These are phyloP conservation scores for Plasmodium falciparum DNA, from an alignment of 169 alveolate species.

Conservation along the genomic window DNA sequence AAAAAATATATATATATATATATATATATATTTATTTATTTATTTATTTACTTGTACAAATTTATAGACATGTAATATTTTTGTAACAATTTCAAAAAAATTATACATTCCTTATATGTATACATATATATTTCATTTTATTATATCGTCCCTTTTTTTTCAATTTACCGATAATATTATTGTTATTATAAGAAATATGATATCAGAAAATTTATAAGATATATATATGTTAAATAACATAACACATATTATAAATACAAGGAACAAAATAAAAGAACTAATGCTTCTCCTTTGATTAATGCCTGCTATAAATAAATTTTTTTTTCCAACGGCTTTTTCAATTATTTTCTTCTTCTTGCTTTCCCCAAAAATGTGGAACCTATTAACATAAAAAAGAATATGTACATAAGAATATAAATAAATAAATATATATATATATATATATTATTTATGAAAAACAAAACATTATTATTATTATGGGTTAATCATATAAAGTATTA, in stretches of 20 bases:
- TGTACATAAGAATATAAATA: conserved; percentile 5
- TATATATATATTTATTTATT: no score
- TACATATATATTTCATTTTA: neutral
- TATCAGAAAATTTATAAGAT: conserved; percentile 36
- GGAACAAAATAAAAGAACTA: conserved; percentile 36
- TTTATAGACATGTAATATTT: neutral
- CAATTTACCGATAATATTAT: conserved; percentile 40
- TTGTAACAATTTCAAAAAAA: neutral
- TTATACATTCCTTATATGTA: neutral
- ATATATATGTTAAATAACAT: conserved; percentile 68
- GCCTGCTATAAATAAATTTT: conserved; percentile 41
- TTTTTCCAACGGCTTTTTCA: conserved; percentile 73
- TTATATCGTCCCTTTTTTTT: neutral
- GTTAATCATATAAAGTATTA: neutral
- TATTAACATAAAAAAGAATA: conserved; percentile 1
- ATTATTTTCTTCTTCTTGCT: conserved; percentile 57
- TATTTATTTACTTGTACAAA: neutral
- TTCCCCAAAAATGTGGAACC: conserved; percentile 74
- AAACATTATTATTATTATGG: neutral
- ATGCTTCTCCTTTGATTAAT: conserved; percentile 62
- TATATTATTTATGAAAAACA: neutral
- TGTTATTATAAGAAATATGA: conserved; percentile 17
- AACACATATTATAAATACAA: conserved; percentile 44
- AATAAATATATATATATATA: neutral
- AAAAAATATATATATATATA: neutral